Conservation (phyloP, 73 alveolate genomes). For the Loxodes magnus region DNA sequence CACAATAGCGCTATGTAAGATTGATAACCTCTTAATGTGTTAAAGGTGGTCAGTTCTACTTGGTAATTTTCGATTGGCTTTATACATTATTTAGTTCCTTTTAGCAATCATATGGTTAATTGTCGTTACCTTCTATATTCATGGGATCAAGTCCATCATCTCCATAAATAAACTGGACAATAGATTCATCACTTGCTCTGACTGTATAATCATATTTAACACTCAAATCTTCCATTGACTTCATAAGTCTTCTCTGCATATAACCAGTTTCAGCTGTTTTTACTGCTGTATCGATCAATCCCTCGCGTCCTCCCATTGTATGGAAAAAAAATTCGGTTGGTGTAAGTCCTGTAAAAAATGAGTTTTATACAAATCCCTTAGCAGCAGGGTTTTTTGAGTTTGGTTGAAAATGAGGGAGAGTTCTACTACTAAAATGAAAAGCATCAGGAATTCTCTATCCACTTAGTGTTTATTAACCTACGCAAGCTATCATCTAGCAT, state of each 20-base stretch:
- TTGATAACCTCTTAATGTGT: too few relatives aligned
- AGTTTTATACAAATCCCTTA: slow-evolving; percentile 92
- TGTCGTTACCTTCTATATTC: slow-evolving; percentile 70
- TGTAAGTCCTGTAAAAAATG: slow-evolving; percentile 93
- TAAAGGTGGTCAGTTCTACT: too few relatives aligned
- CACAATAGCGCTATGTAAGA: too few relatives aligned
- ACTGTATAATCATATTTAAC: slow-evolving; percentile 82
- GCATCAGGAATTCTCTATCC: slow-evolving; percentile 95
- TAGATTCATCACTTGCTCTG: slow-evolving; percentile 66
- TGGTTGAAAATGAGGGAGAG: slow-evolving; percentile 91
- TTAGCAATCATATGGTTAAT: not conserved
- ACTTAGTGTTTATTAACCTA: slow-evolving; percentile 89
- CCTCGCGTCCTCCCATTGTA: slow-evolving; percentile 99
- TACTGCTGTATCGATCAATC: slow-evolving; percentile 97
- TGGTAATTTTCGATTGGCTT: too few relatives aligned
- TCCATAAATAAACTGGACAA: slow-evolving; percentile 88
- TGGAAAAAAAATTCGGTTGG: slow-evolving; percentile 99
- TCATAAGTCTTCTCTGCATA: slow-evolving; percentile 97
- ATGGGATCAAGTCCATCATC: slow-evolving; percentile 94
- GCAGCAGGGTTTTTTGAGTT: slow-evolving; percentile 59
- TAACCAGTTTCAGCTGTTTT: slow-evolving; percentile 99
- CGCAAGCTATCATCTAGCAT: slow-evolving; percentile 98
- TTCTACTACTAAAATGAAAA: slow-evolving; percentile 81
- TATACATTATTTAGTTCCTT: too few relatives aligned
- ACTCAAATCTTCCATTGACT: slow-evolving; percentile 96